Conservation (phyloP, 768 basidiomycete genomes). For the Aureoboletus auriporus region DNA sequence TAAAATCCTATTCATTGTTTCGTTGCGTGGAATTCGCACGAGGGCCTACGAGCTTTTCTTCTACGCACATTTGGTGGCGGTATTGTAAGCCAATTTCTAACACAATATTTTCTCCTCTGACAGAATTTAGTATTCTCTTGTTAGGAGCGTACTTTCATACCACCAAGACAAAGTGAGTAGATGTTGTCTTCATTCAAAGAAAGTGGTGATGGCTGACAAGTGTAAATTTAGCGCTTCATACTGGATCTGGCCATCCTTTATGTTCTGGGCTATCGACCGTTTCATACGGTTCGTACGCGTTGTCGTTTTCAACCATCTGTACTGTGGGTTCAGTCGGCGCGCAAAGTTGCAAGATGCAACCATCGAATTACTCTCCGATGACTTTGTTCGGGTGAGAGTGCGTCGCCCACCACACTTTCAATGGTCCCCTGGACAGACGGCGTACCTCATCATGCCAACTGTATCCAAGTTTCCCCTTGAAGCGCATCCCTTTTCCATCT, state of each 20-base stretch:
- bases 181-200: background rate
- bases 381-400: constrained; percentile 46
- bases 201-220: background rate
- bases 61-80: constrained; percentile 41
- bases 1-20: constrained; percentile 41
- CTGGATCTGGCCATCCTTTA: constrained; percentile 31
- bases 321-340: constrained; percentile 31
- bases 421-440: constrained; percentile 53
- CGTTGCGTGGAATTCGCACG: constrained; percentile 45
- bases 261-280: constrained; percentile 44
- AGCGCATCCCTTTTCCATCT: constrained; percentile 62
- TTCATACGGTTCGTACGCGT: constrained; percentile 44
- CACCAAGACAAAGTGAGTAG: constrained; percentile 13
- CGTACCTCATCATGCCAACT: constrained; percentile 47
- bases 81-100: constrained; percentile 31
- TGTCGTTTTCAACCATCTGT: constrained; percentile 39
- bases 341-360: constrained; percentile 31
- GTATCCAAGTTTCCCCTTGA: constrained; percentile 45
- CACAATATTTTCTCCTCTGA: background rate
- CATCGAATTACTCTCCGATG: constrained; percentile 41
- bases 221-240: constrained; percentile 7
- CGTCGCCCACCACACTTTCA: constrained; percentile 43
- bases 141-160: constrained; percentile 42
- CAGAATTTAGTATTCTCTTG: constrained; percentile 27
- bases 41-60: constrained; percentile 52